Evolutionary conservation across 2,329 filamentous ascomycete species (phyloP).

Genomic region (Fusarium beomiforme): DNA sequence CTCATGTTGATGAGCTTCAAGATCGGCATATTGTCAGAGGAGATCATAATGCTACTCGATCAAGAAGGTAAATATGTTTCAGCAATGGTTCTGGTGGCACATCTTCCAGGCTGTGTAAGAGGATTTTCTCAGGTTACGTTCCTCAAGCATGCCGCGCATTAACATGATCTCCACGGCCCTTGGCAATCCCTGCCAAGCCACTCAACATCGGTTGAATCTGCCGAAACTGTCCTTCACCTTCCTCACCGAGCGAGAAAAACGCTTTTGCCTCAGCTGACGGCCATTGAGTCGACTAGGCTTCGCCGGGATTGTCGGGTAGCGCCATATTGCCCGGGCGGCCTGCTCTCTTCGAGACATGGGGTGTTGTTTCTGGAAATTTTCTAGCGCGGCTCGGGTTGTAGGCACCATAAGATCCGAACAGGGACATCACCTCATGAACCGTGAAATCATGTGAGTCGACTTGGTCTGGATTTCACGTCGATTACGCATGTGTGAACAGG

Average conservation of each 20-base stretch:
- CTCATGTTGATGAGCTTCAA: not conserved
- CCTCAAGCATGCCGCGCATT: not conserved
- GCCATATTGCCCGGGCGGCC: not conserved
- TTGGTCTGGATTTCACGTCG: not conserved
- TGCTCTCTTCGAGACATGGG: constrained; percentile 7
- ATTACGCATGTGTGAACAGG: not conserved
- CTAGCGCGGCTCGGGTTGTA: constrained; percentile 36
- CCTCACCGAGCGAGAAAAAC: constrained; percentile 13
- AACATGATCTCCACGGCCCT: constrained; percentile 6
- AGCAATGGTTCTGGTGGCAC: not conserved
- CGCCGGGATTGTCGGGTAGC: constrained; percentile 13
- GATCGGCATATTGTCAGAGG: not conserved
- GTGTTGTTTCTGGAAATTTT: constrained; percentile 42
- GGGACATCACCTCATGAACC: constrained; percentile 35
- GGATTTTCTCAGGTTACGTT: not conserved
- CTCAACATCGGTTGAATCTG: constrained; percentile 2
- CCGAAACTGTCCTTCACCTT: constrained; percentile 16
- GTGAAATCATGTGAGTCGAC: constrained; percentile 12
- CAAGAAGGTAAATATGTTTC: not conserved
- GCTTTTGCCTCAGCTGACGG: constrained; percentile 40
- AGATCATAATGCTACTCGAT: not conserved
- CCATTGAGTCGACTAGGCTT: constrained; percentile 16
- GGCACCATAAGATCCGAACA: constrained; percentile 27
- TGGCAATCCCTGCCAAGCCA: constrained; percentile 15
- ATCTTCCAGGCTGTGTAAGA: not conserved